These are phyloP conservation scores for Ogataea dorogensis DNA, from an alignment of 805 yeast species.

Conservation along the genomic window DNA sequence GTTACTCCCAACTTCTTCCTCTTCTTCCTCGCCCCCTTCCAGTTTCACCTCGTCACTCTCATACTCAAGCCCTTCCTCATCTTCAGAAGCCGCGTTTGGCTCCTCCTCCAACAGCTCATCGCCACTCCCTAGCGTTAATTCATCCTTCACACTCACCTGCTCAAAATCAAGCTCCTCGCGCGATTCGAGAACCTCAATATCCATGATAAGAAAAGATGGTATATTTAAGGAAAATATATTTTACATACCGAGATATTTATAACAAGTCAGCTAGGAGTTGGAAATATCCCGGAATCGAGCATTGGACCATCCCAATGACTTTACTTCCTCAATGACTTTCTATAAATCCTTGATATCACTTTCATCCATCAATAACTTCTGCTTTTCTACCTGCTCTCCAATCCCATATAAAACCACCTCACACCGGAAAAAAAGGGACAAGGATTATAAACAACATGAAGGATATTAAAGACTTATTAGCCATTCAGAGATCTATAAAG, in stretches of 20 bases:
- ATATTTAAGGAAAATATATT: not conserved
- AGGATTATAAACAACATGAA: slow-evolving; percentile 4
- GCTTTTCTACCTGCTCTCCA: not conserved
- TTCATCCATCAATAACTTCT: not conserved
- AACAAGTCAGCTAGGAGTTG: too few relatives aligned
- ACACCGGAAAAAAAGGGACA: slow-evolving; percentile 9
- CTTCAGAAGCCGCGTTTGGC: slow-evolving; percentile 14
- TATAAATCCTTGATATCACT: not conserved
- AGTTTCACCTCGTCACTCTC: slow-evolving; percentile 30
- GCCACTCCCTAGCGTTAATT: slow-evolving; percentile 14
- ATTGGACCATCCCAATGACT: too few relatives aligned
- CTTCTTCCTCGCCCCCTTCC: slow-evolving; percentile 9
- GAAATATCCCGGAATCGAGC: too few relatives aligned
- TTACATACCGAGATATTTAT: too few relatives aligned
- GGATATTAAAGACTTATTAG: slow-evolving; percentile 7
- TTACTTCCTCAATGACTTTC: too few relatives aligned
- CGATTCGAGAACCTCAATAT: slow-evolving; percentile 14
- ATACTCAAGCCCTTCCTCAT: slow-evolving; percentile 32
- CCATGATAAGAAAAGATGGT: slow-evolving; percentile 10
- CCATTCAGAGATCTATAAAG: not conserved
- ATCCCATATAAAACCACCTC: slow-evolving; percentile 1
- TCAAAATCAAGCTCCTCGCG: slow-evolving; percentile 9
- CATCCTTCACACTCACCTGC: slow-evolving; percentile 8
- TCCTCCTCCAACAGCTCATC: slow-evolving; percentile 13
- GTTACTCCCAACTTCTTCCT: slow-evolving; percentile 22